Evolutionary conservation across 306 rosid species (phyloP).

Genomic region (cucumber (Cucumis sativus)): DNA sequence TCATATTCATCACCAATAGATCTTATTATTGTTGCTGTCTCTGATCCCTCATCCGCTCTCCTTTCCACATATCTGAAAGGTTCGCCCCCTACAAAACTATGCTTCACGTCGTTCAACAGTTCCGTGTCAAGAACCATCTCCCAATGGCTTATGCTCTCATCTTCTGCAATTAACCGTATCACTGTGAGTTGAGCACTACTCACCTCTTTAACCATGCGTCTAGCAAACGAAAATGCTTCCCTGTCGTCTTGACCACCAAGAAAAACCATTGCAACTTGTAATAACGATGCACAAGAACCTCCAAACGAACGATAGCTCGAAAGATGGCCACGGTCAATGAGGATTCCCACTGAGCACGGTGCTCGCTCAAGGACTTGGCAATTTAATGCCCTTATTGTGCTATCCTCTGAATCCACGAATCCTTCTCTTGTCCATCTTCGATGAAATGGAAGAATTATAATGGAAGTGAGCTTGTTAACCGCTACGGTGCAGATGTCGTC

Average conservation of each 20-base stretch:
- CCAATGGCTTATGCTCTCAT: not conserved
- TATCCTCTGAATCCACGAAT: slow-evolving; percentile 24
- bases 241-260: slow-evolving; percentile 55
- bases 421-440: slow-evolving; percentile 31
- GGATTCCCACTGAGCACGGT: slow-evolving; percentile 49
- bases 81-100: not conserved
- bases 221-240: slow-evolving; percentile 28
- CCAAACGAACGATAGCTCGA: slow-evolving; percentile 7
- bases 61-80: slow-evolving; percentile 11
- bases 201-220: slow-evolving; percentile 33
- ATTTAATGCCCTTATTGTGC: slow-evolving; percentile 26
- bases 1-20: slow-evolving; percentile 25
- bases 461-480: slow-evolving; percentile 21
- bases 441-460: slow-evolving; percentile 52
- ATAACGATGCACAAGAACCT: slow-evolving; percentile 1
- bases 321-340: slow-evolving; percentile 32
- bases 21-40: slow-evolving; percentile 19
- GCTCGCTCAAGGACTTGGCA: slow-evolving; percentile 25
- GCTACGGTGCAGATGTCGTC: slow-evolving; percentile 48
- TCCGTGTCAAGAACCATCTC: slow-evolving; percentile 12
- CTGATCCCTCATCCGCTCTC: slow-evolving; percentile 1
- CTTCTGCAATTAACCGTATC: slow-evolving; percentile 10
- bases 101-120: slow-evolving; percentile 11
- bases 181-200: slow-evolving; percentile 4
- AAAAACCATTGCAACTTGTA: slow-evolving; percentile 30